Conservation (phyloP, 306 rosid species). For the Senna tora region DNA sequence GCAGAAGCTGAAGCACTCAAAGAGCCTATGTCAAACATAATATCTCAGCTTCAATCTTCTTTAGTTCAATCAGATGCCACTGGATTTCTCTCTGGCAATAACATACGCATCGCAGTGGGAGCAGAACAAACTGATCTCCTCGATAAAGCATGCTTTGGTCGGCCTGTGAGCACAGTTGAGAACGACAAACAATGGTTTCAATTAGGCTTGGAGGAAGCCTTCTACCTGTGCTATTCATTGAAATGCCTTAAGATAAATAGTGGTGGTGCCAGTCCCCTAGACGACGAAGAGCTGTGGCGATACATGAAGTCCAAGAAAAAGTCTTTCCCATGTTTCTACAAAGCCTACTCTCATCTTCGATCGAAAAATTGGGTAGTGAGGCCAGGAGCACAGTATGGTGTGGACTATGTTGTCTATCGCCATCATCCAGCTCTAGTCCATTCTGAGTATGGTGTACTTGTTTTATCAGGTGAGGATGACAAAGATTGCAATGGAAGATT, state of each 20-base stretch:
- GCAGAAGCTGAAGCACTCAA: conserved; percentile 66
- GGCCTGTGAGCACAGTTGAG: conserved; percentile 49
- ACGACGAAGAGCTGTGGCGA: conserved; percentile 58
- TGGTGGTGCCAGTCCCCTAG: conserved; percentile 31
- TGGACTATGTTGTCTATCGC: conserved; percentile 70
- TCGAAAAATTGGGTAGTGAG: conserved; percentile 77
- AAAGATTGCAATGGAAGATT: conserved; percentile 52
- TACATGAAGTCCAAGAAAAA: conserved; percentile 55
- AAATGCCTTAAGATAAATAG: conserved; percentile 61
- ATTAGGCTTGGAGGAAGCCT: conserved; percentile 74
- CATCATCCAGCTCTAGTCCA: conserved; percentile 77
- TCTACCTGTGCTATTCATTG: conserved; percentile 60
- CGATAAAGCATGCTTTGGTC: conserved; percentile 68
- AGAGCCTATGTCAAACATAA: conserved; percentile 73
- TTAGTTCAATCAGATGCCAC: conserved; percentile 49
- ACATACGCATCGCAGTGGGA: conserved; percentile 52
- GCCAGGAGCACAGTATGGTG: conserved; percentile 74
- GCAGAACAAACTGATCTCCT: conserved; percentile 59
- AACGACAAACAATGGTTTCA: conserved; percentile 65
- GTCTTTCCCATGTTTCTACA: conserved; percentile 60
- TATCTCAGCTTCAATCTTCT: conserved; percentile 61
- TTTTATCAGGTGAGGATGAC: conserved; percentile 49
- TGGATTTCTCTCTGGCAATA: conserved; percentile 54
- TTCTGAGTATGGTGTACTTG: conserved; percentile 80
- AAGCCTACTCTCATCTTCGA: conserved; percentile 71